A percentile compares a stretch with the other conserved stretches of the same genome.
phyloP scores from a whole-genome alignment of 192 early-diverging fungal genomes.

The Umbelopsis sp. region DNA sequence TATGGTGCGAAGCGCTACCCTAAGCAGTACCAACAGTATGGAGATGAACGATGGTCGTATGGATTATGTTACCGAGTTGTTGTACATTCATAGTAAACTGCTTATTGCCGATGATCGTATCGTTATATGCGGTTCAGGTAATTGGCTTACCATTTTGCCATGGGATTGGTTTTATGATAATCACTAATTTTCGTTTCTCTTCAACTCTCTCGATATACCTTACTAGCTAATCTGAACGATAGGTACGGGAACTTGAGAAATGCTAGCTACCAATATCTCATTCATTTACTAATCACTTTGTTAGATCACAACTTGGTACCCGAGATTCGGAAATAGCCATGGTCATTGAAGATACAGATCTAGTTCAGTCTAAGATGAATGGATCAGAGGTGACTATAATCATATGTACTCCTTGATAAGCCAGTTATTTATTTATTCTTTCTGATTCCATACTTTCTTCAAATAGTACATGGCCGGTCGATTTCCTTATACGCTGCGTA shows the following conservation, averaged over 20 bases:
- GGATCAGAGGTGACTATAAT: slow-evolving; percentile 49
- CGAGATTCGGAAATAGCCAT: slow-evolving; percentile 90
- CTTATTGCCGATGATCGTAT: slow-evolving; percentile 87
- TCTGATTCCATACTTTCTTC: background rate
- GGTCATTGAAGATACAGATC: slow-evolving; percentile 76
- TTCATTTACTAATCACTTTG: no score
- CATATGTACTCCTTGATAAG: no score
- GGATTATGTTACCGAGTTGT: slow-evolving; percentile 73
- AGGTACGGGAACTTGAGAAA: slow-evolving; percentile 22
- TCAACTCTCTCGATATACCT: no score
- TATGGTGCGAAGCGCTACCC: slow-evolving; percentile 8
- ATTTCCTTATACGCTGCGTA: slow-evolving; percentile 71
- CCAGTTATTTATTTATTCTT: background rate
- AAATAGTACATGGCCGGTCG: slow-evolving; percentile 65
- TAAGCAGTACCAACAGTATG: background rate
- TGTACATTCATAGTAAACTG: slow-evolving; percentile 88
- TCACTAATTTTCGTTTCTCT: no score
- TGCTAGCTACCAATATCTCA: no score
- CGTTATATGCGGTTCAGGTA: slow-evolving; percentile 79
- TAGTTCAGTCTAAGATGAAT: slow-evolving; percentile 70
- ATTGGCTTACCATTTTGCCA: background rate
- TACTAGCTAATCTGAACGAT: slow-evolving; percentile 38
- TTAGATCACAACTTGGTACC: slow-evolving; percentile 81
- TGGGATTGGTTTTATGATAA: no score
- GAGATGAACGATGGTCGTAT: slow-evolving; percentile 28